These are phyloP conservation scores for Oxyria digyna DNA, from an alignment of 148 eudicot genomes.

Conservation along the genomic window DNA sequence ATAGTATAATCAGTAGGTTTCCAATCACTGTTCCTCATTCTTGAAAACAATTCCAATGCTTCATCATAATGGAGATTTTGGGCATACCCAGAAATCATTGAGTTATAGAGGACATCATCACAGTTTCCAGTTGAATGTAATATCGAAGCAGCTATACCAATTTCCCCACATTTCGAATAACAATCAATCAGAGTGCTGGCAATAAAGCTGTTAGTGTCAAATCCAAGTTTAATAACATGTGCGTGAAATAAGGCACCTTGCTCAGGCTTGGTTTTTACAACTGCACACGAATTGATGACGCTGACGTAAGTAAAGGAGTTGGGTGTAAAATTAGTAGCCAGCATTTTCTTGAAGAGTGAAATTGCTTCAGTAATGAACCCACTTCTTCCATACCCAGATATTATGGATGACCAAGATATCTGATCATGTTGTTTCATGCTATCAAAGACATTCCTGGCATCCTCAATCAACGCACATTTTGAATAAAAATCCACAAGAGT, in stretches of 20 bases:
- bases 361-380: conserved; percentile 18
- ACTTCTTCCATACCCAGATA: conserved; percentile 22
- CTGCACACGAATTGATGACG: conserved; percentile 19
- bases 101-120: conserved; percentile 24
- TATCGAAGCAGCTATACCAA: conserved; percentile 16
- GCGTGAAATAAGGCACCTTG: conserved; percentile 26
- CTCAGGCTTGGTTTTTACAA: conserved; percentile 11
- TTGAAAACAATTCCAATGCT: conserved; percentile 22
- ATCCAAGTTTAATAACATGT: conserved; percentile 27
- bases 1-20: conserved; percentile 20
- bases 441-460: conserved; percentile 31
- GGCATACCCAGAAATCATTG: conserved; percentile 31
- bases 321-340: conserved; percentile 18
- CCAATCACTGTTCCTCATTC: conserved; percentile 16
- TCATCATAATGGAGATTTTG: conserved; percentile 17
- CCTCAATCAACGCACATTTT: conserved; percentile 18
- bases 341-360: conserved; percentile 27
- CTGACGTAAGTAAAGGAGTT: conserved; percentile 33
- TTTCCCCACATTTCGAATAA: conserved; percentile 28
- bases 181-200: conserved; percentile 26
- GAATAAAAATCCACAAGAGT: conserved; percentile 31
- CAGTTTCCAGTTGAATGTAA: conserved; percentile 14
- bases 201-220: conserved; percentile 14
- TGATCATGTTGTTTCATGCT: conserved; percentile 28
- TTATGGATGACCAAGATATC: conserved; percentile 38